Conservation (phyloP, 805 yeast species). For the Spathaspora hagerdaliae region DNA sequence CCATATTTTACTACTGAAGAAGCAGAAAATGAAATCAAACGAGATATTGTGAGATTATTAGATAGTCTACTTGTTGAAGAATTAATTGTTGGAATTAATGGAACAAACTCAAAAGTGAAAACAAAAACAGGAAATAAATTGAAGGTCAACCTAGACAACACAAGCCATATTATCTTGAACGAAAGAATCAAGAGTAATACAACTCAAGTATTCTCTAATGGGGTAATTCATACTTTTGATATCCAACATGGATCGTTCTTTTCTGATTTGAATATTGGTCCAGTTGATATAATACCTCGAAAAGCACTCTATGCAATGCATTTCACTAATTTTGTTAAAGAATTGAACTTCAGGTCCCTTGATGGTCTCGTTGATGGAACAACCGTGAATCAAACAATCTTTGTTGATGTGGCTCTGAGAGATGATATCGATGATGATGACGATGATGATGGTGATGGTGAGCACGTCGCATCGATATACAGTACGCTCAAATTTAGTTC, state of each 20-base stretch:
- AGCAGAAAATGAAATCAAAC: slow-evolving; percentile 26
- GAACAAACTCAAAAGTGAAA: slow-evolving; percentile 13
- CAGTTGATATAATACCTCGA: slow-evolving; percentile 27
- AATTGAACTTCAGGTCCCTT: slow-evolving; percentile 58
- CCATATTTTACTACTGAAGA: slow-evolving; percentile 23
- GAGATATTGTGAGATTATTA: slow-evolving; percentile 24
- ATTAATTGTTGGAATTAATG: slow-evolving; percentile 26
- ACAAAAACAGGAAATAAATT: slow-evolving; percentile 2
- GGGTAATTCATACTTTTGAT: slow-evolving; percentile 31
- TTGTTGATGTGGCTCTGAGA: slow-evolving; percentile 42
- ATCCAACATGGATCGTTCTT: slow-evolving; percentile 14
- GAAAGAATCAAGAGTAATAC: slow-evolving; percentile 12
- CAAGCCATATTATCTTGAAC: slow-evolving; percentile 17
- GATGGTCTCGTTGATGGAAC: slow-evolving; percentile 53
- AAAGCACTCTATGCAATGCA: slow-evolving; percentile 39
- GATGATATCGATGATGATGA: slow-evolving; percentile 31
- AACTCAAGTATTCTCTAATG: slow-evolving; percentile 25
- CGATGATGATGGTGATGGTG: neutral
- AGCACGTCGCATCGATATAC: neutral
- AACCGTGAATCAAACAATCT: slow-evolving; percentile 52
- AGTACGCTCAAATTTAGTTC: slow-evolving; percentile 19
- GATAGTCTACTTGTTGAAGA: slow-evolving; percentile 22
- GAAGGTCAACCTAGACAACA: neutral
- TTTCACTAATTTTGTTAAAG: slow-evolving; percentile 64
- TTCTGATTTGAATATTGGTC: slow-evolving; percentile 14